These are phyloP conservation scores for Cryomyces minteri DNA, from an alignment of 495 filamentous ascomycete species.

Conservation along the genomic window DNA sequence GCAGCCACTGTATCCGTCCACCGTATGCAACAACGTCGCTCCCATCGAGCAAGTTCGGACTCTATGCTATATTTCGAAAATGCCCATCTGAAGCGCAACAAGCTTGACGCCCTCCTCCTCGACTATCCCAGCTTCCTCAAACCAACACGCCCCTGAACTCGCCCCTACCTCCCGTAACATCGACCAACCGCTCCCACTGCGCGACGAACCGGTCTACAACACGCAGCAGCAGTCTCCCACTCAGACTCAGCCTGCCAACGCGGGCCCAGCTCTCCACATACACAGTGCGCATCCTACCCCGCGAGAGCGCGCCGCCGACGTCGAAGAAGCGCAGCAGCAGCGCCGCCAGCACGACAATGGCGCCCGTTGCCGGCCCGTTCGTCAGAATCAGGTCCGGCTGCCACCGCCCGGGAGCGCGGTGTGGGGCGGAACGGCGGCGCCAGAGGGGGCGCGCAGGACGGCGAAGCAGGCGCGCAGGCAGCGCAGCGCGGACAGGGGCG, in stretches of 20 bases:
- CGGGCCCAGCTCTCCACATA: slow-evolving; percentile 90
- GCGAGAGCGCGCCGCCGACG: slow-evolving; percentile 18
- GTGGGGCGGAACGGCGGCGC: no score
- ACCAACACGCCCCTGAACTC: slow-evolving; percentile 7
- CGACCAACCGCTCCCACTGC: slow-evolving; percentile 46
- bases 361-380: slow-evolving; percentile 78
- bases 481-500: slow-evolving; percentile 39
- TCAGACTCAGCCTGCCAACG: slow-evolving; percentile 59
- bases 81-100: no score
- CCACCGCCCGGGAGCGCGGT: background rate
- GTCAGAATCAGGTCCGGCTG: slow-evolving; percentile 57
- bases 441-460: slow-evolving; percentile 17
- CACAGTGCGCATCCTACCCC: slow-evolving; percentile 43
- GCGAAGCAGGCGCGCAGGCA: slow-evolving; percentile 31
- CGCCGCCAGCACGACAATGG: slow-evolving; percentile 56
- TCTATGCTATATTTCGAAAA: no score
- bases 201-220: slow-evolving; percentile 55
- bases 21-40: no score
- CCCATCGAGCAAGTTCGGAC: no score
- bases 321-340: slow-evolving; percentile 44
- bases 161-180: slow-evolving; percentile 10
- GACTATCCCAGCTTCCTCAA: no score
- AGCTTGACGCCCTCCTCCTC: no score
- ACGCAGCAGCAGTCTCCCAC: slow-evolving; percentile 48
- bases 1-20: no score